A percentile compares a stretch with the other conserved stretches of the same genome.
Conservation (phyloP, 148 eudicot species). For the Selenicereus undatus region DNA sequence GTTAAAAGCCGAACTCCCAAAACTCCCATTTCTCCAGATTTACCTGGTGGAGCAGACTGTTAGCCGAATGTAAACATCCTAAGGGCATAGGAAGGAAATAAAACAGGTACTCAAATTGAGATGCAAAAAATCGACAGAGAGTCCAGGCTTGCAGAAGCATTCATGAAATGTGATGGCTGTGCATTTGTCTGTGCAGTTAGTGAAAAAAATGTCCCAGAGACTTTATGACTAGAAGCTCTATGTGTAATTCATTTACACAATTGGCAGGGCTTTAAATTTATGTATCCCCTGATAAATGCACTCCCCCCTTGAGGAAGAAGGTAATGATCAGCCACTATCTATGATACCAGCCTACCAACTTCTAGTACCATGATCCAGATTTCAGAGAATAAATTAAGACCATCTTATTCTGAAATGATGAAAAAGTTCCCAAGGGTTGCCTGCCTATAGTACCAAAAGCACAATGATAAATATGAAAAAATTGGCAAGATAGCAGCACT, state of each 20-base stretch:
- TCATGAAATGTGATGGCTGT: neutral
- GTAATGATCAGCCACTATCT: neutral
- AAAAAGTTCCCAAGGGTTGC: neutral
- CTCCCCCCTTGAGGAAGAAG: neutral
- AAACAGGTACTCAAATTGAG: no score
- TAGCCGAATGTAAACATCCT: no score
- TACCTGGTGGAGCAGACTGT: neutral
- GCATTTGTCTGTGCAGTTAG: neutral
- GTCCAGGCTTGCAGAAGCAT: neutral
- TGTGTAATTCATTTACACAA: no score
- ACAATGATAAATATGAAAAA: neutral
- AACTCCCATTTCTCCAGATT: neutral
- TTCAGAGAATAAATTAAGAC: neutral
- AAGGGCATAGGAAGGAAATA: neutral
- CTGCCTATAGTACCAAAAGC: neutral
- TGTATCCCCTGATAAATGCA: neutral
- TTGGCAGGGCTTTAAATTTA: no score
- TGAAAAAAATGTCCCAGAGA: neutral
- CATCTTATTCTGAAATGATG: neutral
- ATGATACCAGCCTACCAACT: no score
- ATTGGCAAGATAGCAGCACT: slow-evolving; percentile 8
- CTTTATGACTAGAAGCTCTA: neutral
- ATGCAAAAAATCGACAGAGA: no score
- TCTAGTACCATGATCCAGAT: neutral
- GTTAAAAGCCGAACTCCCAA: neutral